Evolutionary conservation across 1,139 yeast species (phyloP).

Genomic region (Suhomyces yuchorum): DNA sequence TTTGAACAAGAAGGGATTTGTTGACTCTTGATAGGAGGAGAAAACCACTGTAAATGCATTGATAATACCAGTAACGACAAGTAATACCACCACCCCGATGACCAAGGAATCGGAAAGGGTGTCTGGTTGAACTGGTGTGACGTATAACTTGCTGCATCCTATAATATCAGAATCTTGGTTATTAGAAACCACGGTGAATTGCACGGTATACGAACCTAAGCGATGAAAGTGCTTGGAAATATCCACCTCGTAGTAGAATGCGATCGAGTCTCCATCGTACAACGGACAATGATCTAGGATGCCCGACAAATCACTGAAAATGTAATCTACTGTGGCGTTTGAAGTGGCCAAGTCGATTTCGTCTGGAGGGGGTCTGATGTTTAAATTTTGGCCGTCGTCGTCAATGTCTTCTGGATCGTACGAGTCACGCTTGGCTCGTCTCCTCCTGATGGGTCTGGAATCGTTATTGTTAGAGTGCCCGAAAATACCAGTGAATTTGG

Average conservation of each 20-base stretch:
- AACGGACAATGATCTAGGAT: conserved; percentile 44
- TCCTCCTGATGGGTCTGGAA: neutral
- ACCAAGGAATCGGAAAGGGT: conserved; percentile 40
- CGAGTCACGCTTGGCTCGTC: neutral
- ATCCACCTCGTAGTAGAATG: conserved; percentile 42
- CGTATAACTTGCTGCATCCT: conserved; percentile 51
- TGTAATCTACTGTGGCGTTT: conserved; percentile 25
- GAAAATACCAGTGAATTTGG: neutral
- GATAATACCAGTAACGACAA: conserved; percentile 45
- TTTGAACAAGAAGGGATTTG: conserved; percentile 55
- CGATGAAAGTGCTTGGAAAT: conserved; percentile 34
- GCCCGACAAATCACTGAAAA: conserved; percentile 33
- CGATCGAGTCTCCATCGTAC: conserved; percentile 41
- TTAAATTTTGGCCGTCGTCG: conserved; percentile 4
- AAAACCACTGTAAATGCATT: conserved; percentile 46
- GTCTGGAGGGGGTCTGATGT: neutral
- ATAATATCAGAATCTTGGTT: conserved; percentile 35
- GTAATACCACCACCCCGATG: conserved; percentile 41
- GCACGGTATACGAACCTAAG: conserved; percentile 47
- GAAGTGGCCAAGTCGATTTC: conserved; percentile 16
- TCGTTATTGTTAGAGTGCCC: neutral
- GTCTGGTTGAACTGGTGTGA: conserved; percentile 49
- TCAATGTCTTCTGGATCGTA: conserved; percentile 1
- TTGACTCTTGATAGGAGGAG: conserved; percentile 66
- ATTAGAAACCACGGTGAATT: conserved; percentile 43